A percentile compares a stretch with the other conserved stretches of the same genome.
Conservation (phyloP, 208 protist species). For the Crithidia expoeki region DNA sequence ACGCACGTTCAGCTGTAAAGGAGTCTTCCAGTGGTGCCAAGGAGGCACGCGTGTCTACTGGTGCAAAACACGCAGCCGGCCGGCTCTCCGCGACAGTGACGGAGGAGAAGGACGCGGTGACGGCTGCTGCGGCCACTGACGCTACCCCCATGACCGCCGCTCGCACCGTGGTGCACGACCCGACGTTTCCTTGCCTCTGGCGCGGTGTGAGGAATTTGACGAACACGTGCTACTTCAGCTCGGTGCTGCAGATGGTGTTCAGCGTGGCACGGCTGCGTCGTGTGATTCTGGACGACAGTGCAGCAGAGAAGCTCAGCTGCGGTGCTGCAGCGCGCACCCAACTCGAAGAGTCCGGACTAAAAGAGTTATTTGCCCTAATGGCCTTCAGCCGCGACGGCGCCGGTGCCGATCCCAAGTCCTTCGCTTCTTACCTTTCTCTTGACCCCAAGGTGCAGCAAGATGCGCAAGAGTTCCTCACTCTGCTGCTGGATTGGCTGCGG, state of each 20-base stretch:
- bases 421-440: conserved; percentile 70
- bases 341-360: conserved; percentile 53
- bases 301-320: neutral
- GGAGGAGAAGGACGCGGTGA: neutral
- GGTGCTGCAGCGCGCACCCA: neutral
- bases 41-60: neutral
- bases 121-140: neutral
- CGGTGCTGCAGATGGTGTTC: conserved; percentile 85
- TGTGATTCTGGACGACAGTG: conserved; percentile 50
- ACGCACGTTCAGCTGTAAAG: neutral
- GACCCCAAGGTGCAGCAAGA: conserved; percentile 79
- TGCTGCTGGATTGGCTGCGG: conserved; percentile 78
- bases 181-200: conserved; percentile 46
- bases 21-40: neutral
- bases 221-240: conserved; percentile 93
- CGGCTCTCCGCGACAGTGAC: neutral
- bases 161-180: conserved; percentile 20
- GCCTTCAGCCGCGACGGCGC: conserved; percentile 54
- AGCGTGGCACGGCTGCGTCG: conserved; percentile 55
- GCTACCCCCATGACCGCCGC: neutral
- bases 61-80: neutral
- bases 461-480: conserved; percentile 79
- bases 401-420: conserved; percentile 58
- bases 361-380: conserved; percentile 79
- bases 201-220: conserved; percentile 81